Conservation (phyloP, 768 basidiomycete species). For the Amanita jacksonii region DNA sequence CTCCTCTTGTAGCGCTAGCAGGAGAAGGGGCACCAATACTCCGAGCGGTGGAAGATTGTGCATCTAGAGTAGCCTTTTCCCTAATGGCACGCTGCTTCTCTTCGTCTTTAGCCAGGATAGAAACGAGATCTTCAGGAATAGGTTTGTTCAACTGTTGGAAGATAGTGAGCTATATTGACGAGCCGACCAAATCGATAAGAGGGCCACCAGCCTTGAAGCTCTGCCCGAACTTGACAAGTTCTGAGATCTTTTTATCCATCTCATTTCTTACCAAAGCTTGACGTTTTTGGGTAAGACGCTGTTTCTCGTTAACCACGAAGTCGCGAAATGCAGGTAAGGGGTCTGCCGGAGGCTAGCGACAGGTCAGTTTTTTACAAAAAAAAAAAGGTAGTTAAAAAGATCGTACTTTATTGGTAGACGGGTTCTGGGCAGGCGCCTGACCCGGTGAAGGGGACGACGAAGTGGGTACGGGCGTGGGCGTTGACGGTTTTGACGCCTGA, state of each 20-base stretch:
- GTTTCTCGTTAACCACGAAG: slow-evolving; percentile 88
- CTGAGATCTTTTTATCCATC: slow-evolving; percentile 91
- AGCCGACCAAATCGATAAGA: neutral
- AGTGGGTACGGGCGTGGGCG: slow-evolving; percentile 29
- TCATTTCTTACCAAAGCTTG: slow-evolving; percentile 85
- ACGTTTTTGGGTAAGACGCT: slow-evolving; percentile 83
- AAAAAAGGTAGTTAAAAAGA: no score
- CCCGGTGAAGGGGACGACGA: neutral
- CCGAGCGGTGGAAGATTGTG: slow-evolving; percentile 55
- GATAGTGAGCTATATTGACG: neutral
- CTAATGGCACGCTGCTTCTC: slow-evolving; percentile 78
- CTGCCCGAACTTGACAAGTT: slow-evolving; percentile 87
- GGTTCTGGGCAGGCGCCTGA: slow-evolving; percentile 24
- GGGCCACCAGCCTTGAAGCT: slow-evolving; percentile 72
- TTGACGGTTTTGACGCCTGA: slow-evolving; percentile 50
- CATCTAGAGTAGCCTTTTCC: slow-evolving; percentile 67
- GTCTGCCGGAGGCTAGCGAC: slow-evolving; percentile 66
- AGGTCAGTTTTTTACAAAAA: no score
- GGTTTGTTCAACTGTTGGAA: slow-evolving; percentile 74
- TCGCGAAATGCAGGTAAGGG: slow-evolving; percentile 81
- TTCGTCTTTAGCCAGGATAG: slow-evolving; percentile 90
- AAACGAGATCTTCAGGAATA: slow-evolving; percentile 89
- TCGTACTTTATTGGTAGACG: slow-evolving; percentile 36
- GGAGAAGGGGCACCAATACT: slow-evolving; percentile 56
- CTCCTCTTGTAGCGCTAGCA: slow-evolving; percentile 36